A percentile compares a stretch with the other conserved stretches of the same genome.
Conservation (phyloP, 306 rosid species). For the Cicer chorassanicum region DNA sequence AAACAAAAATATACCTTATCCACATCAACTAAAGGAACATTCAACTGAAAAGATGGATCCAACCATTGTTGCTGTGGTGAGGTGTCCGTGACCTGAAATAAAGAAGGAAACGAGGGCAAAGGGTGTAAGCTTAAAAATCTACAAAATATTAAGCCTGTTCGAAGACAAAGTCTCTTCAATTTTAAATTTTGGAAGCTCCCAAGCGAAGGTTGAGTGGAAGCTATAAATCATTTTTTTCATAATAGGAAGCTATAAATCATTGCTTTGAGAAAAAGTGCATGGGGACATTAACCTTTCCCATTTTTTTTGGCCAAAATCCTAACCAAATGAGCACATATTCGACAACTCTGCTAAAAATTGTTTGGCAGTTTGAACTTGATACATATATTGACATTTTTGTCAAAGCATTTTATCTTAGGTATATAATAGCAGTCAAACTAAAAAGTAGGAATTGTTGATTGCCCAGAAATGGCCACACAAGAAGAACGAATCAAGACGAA, state of each 20-base stretch:
- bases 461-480: neutral
- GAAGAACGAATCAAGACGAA: neutral
- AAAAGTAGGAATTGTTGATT: neutral
- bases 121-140: neutral
- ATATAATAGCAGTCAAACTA: neutral
- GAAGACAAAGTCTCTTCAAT: neutral
- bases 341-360: neutral
- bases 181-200: neutral
- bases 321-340: constrained; percentile 5
- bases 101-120: constrained; percentile 22
- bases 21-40: constrained; percentile 92
- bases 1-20: constrained; percentile 73
- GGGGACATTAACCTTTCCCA: neutral
- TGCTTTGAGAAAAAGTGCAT: constrained; percentile 13
- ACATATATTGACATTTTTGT: constrained; percentile 5
- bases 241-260: neutral
- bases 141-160: neutral
- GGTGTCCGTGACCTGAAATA: constrained; percentile 63
- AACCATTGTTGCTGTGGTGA: constrained; percentile 67
- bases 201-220: neutral
- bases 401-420: neutral
- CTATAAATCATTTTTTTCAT: neutral
- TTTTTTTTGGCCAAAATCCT: neutral
- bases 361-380: constrained; percentile 5
- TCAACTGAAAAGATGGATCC: constrained; percentile 67